phyloP scores from a whole-genome alignment of 768 basidiomycete species.

The Rhodotorula toruloides region DNA sequence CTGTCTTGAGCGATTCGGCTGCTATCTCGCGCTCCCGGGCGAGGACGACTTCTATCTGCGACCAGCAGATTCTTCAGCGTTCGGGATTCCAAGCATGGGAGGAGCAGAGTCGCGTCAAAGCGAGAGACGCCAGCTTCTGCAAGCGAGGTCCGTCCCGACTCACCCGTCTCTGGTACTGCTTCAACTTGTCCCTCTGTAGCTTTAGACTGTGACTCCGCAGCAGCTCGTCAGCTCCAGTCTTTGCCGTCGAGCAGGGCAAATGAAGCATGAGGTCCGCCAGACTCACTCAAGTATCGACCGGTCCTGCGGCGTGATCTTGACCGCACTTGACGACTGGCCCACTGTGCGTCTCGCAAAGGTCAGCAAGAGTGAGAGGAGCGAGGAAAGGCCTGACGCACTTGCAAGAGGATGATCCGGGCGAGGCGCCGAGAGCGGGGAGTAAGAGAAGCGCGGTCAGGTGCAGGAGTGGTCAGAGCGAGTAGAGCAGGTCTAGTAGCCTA shows the following conservation, averaged over 20 bases:
- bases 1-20: conserved; percentile 67
- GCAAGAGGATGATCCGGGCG: not conserved
- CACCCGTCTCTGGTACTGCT: conserved; percentile 92
- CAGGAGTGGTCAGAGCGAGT: not conserved
- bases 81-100: not conserved
- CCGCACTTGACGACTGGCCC: conserved; percentile 44
- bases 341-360: not conserved
- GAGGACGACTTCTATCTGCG: conserved; percentile 75
- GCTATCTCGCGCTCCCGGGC: conserved; percentile 87
- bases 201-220: conserved; percentile 63
- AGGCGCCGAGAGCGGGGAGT: not conserved
- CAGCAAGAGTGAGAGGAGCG: not conserved
- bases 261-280: conserved; percentile 35
- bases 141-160: conserved; percentile 27
- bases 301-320: conserved; percentile 89
- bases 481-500: no score
- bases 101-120: no score
- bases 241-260: not conserved
- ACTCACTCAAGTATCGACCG: conserved; percentile 89
- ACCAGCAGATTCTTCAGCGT: not conserved
- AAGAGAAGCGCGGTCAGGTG: not conserved
- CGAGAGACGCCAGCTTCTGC: not conserved
- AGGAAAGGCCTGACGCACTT: not conserved
- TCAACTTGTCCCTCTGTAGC: conserved; percentile 89
- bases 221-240: not conserved